Evolutionary conservation across 2,329 filamentous ascomycete genomes (phyloP).

Genomic region (Colletotrichum sp.): DNA sequence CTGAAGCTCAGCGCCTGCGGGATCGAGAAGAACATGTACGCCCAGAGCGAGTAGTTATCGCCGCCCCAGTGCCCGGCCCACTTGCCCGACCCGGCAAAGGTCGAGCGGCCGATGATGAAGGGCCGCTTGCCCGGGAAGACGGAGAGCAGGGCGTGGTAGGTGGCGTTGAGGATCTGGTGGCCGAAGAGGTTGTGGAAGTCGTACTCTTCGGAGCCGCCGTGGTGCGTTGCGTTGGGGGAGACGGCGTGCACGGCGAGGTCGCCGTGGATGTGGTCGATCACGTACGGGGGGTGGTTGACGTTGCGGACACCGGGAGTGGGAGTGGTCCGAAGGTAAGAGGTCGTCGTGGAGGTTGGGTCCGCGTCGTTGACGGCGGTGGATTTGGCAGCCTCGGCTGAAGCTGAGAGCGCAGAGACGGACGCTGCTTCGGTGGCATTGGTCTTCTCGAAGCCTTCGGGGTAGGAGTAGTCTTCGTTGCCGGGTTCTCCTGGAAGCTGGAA

Average conservation of each 20-base stretch:
- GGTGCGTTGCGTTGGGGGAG: slow-evolving; percentile 78
- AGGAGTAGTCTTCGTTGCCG: slow-evolving; percentile 45
- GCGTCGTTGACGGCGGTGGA: slow-evolving; percentile 24
- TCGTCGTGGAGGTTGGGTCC: slow-evolving; percentile 35
- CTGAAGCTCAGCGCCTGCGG: slow-evolving; percentile 75
- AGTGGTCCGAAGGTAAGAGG: slow-evolving; percentile 45
- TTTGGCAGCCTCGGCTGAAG: slow-evolving; percentile 36
- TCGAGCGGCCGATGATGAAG: slow-evolving; percentile 84
- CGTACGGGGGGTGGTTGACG: slow-evolving; percentile 77
- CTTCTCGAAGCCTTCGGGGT: slow-evolving; percentile 67
- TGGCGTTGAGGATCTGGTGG: slow-evolving; percentile 77
- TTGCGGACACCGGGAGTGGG: slow-evolving; percentile 69
- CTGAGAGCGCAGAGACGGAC: slow-evolving; percentile 56
- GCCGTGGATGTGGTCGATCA: slow-evolving; percentile 75
- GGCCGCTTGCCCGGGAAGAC: slow-evolving; percentile 74
- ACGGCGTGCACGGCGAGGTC: slow-evolving; percentile 77
- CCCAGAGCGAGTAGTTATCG: slow-evolving; percentile 74
- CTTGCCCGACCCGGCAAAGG: slow-evolving; percentile 78
- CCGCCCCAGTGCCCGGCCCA: slow-evolving; percentile 85
- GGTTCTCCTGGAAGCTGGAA: slow-evolving; percentile 63
- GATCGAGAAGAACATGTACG: slow-evolving; percentile 78
- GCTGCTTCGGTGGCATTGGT: slow-evolving; percentile 63
- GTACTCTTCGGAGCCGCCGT: slow-evolving; percentile 76
- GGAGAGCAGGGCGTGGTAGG: slow-evolving; percentile 71
- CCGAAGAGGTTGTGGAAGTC: slow-evolving; percentile 85